Evolutionary conservation across 257 asterid genomes (phyloP), one percentile per base, ranked within the genome.

Genomic region (Solanum tacnaense): DNA sequence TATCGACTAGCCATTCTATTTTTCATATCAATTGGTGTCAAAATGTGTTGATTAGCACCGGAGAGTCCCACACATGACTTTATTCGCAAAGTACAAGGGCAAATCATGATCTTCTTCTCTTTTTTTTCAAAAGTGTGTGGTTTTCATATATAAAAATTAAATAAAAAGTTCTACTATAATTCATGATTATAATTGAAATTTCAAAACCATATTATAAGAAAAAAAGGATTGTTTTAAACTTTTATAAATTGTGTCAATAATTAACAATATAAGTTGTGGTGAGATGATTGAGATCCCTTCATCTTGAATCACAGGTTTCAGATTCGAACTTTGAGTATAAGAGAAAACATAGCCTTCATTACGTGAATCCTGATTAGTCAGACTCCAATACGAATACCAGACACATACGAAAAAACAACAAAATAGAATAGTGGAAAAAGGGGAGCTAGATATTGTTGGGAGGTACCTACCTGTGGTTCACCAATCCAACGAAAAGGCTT

Each of bases 401-500:
- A 56, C 4, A 15, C 52, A 5, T 12, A 56, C 58, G 62, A 16
- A 52, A 52, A 49, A 49, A 1, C 21, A 49, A 52, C 62, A 52
- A 52, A 52, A 52, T 52, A 6, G 9, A 52, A 16, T 52, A 52
- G 60, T 52, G 23, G 21, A 52, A 1, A 18, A 9, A 74, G n/a
- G 56, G 7, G 29, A 35, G 32, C 18, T 36, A 36, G 15, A 75
- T 39, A 36, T 32, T 70, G 74, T 27, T 68, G 10, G 36, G 38
- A 94, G 98, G 94, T 96, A 94, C 96, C 9, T 49, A 49, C 60
- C 94, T 96, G 98, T 6, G 99, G 96, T 89, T 96, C 99, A 6
- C 98, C 99, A 73, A 96, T 91, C 99, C 99, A 96, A 25, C 93
- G 96, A 93, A 96, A 85, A 35, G 99, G 99, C 1, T 89, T 92